Evolutionary conservation across 2,329 filamentous ascomycete genomes (phyloP).

Genomic region (Colletotrichum shisoi): DNA sequence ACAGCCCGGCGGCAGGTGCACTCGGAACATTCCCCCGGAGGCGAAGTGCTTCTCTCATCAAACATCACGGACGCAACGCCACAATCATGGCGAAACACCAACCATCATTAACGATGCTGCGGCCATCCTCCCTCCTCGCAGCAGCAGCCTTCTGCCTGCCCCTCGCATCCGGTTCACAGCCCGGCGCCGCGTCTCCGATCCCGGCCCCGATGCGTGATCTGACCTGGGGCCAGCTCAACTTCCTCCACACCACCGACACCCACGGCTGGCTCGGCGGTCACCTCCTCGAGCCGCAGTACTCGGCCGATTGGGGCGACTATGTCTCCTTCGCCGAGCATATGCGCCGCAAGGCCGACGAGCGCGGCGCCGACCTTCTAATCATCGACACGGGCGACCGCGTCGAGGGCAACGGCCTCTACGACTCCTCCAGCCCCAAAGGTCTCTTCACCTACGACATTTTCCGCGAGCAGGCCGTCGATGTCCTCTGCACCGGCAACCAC

Average conservation of each 20-base stretch:
- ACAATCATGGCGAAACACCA: conserved; percentile 15
- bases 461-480: conserved; percentile 80
- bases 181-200: conserved; percentile 78
- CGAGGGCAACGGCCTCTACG: conserved; percentile 94
- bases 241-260: conserved; percentile 94
- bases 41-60: background rate
- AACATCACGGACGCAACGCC: background rate
- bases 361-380: conserved; percentile 86
- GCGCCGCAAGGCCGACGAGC: conserved; percentile 76
- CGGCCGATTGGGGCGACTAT: conserved; percentile 97
- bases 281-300: conserved; percentile 91
- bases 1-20: background rate
- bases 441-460: conserved; percentile 89
- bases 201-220: conserved; percentile 83
- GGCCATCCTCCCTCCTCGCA: conserved; percentile 17
- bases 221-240: conserved; percentile 93
- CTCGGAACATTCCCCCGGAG: conserved; percentile 12
- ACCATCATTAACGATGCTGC: conserved; percentile 22
- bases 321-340: conserved; percentile 89
- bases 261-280: conserved; percentile 97
- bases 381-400: conserved; percentile 93
- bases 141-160: conserved; percentile 46
- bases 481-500: conserved; percentile 90
- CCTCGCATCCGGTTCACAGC: conserved; percentile 68
- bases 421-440: conserved; percentile 86